Conservation (phyloP, 441 rosid genomes). For the Raphanus hybrid region DNA sequence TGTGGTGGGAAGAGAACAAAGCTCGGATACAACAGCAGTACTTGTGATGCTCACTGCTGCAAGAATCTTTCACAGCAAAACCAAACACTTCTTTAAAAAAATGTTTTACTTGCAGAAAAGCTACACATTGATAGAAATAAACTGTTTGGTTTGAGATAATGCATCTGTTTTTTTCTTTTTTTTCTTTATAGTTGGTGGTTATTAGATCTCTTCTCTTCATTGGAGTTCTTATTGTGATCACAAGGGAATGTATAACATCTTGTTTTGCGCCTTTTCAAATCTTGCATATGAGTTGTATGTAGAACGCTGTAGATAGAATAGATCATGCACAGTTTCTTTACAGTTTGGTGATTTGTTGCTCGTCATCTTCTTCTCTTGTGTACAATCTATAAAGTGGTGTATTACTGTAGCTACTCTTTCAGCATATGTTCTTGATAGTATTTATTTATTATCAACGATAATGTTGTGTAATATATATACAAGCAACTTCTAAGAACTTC, state of each 20-base stretch:
- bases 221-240: neutral
- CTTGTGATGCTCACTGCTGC: constrained; percentile 61
- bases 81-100: neutral
- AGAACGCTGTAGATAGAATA: neutral
- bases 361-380: neutral
- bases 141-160: constrained; percentile 9
- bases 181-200: too few relatives aligned
- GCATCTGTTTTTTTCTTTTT: neutral
- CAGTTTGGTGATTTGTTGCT: neutral
- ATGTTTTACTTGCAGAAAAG: neutral
- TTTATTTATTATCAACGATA: too few relatives aligned
- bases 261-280: neutral
- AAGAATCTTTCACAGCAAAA: constrained; percentile 7
- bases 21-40: constrained; percentile 89
- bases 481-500: too few relatives aligned
- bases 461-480: too few relatives aligned
- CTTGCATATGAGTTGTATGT: neutral
- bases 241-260: neutral
- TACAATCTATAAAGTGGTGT: neutral
- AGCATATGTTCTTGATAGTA: too few relatives aligned
- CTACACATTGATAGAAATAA: neutral
- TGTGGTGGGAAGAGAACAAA: constrained; percentile 97
- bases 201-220: neutral
- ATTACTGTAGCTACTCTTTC: too few relatives aligned
- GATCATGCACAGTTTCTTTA: neutral